These are phyloP conservation scores for Hanseniaspora thailandica DNA, from an alignment of 805 yeast genomes.

Conservation along the genomic window DNA sequence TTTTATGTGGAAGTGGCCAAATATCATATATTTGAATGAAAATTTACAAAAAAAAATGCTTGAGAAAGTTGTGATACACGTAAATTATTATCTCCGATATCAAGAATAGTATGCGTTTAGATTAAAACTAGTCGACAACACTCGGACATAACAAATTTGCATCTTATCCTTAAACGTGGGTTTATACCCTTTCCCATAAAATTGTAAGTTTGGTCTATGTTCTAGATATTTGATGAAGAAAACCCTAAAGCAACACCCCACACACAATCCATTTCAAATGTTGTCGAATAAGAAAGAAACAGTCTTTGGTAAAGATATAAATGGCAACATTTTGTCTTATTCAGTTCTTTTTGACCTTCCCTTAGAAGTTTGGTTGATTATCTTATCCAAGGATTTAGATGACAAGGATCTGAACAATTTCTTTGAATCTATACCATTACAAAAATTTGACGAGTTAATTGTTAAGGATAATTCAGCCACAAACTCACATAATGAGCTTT, in stretches of 20 bases:
- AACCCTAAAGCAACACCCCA: not conserved
- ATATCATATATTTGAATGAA: too few species aligned
- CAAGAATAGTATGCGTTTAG: too few species aligned
- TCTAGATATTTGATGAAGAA: too few species aligned
- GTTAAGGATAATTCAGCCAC: not conserved
- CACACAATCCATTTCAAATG: not conserved
- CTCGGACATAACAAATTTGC: too few species aligned
- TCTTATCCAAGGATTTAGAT: conserved; percentile 6
- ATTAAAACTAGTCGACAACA: too few species aligned
- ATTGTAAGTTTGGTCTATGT: too few species aligned
- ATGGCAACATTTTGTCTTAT: not conserved
- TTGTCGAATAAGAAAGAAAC: not conserved
- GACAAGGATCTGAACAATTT: conserved; percentile 9
- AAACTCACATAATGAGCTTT: conserved; percentile 30
- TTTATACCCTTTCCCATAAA: too few species aligned
- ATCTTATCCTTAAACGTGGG: too few species aligned
- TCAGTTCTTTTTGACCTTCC: conserved; percentile 10
- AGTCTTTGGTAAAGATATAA: not conserved
- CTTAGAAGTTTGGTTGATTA: conserved; percentile 8
- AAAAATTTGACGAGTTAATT: not conserved
- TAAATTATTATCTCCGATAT: too few species aligned
- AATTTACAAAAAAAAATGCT: too few species aligned
- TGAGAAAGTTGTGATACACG: too few species aligned
- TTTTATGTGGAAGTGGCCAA: too few species aligned
- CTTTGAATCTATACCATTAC: conserved; percentile 10